Evolutionary conservation across 495 filamentous ascomycete genomes (phyloP), one percentile per base, ranked within the genome.

Genomic region (Hypomontagnella monticulosa): DNA sequence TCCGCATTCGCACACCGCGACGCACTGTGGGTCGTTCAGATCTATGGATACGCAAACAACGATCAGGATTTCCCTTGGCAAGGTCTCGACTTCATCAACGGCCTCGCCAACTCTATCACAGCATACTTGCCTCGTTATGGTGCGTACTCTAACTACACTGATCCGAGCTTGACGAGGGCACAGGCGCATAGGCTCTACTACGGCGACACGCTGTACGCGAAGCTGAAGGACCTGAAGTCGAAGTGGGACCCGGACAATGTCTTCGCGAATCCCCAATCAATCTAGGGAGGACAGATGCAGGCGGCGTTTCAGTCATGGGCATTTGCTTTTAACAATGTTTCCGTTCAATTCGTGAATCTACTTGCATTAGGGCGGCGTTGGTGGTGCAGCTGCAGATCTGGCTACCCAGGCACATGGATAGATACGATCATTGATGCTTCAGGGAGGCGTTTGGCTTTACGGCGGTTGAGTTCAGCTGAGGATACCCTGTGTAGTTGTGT

Each of bases 121-220:
- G 72, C 67, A 1, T 54, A 67, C 8, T 33, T 62, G n/a, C 51
- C 32, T 2, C 12, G 27, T 3, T 80, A 77, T 34, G 64, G 63
- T 7, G 81, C 81, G 0, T 91, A 90, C 67, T 75, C 83, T 2
- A 89, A 88, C 53, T 89, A 89, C 70, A 79, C 88, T 9, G 88
- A 91, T 69, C 82, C 86, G 0, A 78, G 71, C 11, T 57, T 87
- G 40, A 70, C 66, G 19, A 59, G 83, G 34, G 65, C 75, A 23
- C 63, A 75, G 20, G 81, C 83, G 0, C 77, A 81, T 23, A 57
- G 62, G 47, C 42, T 78, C 51, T 85, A 85, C 67, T 88, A 84
- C 66, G 83, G 83, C 0, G 15, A 58, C 0, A 59, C 61, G 14
- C 60, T 78, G 4, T 79, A 79, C 57, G 66, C 37, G 19, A 74